phyloP scores from a whole-genome alignment of 2,329 filamentous ascomycete genomes.

The Hansfordia pulvinata region DNA sequence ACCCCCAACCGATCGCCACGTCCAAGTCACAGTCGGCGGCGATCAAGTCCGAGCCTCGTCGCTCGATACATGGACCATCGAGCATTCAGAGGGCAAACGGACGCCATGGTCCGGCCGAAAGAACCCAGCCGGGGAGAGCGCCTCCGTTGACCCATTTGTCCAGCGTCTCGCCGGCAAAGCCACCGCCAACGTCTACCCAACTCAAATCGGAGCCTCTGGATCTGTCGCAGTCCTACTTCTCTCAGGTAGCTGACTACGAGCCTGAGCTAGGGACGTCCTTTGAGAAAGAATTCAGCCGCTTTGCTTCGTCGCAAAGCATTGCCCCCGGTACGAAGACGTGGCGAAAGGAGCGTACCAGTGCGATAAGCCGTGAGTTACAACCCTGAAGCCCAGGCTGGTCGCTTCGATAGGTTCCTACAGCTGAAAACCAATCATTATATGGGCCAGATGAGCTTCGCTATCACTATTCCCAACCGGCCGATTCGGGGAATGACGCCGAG shows the following conservation, averaged over 20 bases:
- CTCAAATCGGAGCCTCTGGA: too few relatives aligned
- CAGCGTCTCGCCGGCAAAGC: conserved; percentile 2
- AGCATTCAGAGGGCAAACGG: too few relatives aligned
- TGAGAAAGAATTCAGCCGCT: conserved; percentile 12
- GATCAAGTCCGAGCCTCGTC: too few relatives aligned
- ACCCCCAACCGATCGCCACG: too few relatives aligned
- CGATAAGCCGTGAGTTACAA: conserved; percentile 7
- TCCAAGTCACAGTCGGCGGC: too few relatives aligned
- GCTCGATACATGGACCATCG: too few relatives aligned
- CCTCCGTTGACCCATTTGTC: background rate
- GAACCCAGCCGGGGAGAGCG: background rate
- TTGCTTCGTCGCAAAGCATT: conserved; percentile 12
- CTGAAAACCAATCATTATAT: too few relatives aligned
- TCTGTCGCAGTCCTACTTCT: conserved; percentile 15
- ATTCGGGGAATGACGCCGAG: conserved; percentile 2
- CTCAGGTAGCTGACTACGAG: conserved; percentile 9
- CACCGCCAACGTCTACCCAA: conserved; percentile 8
- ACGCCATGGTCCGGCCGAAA: conserved; percentile 1
- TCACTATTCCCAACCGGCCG: too few relatives aligned
- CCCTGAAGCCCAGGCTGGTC: too few relatives aligned
- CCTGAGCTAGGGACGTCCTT: conserved; percentile 9
- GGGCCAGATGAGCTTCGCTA: too few relatives aligned
- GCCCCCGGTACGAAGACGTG: conserved; percentile 4
- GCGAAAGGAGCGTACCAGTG: conserved; percentile 6
- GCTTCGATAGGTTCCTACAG: too few relatives aligned